Evolutionary conservation across 2,329 filamentous ascomycete species (phyloP).

Genomic region (Ophiognomonia clavigignenti-juglandacearum): DNA sequence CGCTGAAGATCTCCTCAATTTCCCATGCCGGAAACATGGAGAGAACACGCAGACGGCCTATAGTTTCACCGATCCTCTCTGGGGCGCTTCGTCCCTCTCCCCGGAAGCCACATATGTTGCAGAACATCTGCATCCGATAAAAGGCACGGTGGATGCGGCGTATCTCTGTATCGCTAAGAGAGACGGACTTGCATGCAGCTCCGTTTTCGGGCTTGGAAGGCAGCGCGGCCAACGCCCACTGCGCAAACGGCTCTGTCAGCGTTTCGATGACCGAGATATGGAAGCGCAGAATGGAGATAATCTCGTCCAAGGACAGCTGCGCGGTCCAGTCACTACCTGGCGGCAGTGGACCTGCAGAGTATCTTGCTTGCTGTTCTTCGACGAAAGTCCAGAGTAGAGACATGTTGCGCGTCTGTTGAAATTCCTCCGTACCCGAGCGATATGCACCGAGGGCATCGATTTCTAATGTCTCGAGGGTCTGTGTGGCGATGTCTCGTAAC

Average conservation of each 20-base stretch:
- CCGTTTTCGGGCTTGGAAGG: neutral
- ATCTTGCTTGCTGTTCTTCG: neutral
- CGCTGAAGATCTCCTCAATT: neutral
- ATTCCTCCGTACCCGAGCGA: neutral
- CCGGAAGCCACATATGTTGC: slow-evolving; percentile 8
- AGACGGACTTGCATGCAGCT: neutral
- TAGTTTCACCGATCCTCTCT: neutral
- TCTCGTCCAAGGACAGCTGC: slow-evolving; percentile 4
- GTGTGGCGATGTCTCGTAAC: neutral
- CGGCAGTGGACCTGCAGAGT: neutral
- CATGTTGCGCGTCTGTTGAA: neutral
- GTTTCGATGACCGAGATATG: slow-evolving; percentile 12
- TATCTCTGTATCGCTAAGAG: slow-evolving; percentile 6
- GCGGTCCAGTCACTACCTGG: neutral
- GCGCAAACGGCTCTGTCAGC: slow-evolving; percentile 13
- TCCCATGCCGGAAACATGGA: neutral
- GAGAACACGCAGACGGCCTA: neutral
- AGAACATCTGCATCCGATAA: slow-evolving; percentile 10
- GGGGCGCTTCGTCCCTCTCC: neutral
- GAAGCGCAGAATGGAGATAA: slow-evolving; percentile 10
- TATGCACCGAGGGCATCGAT: neutral
- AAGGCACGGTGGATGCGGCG: slow-evolving; percentile 13
- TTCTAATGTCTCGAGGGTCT: neutral
- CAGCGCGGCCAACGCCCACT: slow-evolving; percentile 13
- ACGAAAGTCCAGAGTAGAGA: slow-evolving; percentile 2